A percentile compares a stretch with the other conserved stretches of the same genome.
phyloP scores from a whole-genome alignment of 1,284 basidiomycete genomes.

The Sanghuangporus weigelae region DNA sequence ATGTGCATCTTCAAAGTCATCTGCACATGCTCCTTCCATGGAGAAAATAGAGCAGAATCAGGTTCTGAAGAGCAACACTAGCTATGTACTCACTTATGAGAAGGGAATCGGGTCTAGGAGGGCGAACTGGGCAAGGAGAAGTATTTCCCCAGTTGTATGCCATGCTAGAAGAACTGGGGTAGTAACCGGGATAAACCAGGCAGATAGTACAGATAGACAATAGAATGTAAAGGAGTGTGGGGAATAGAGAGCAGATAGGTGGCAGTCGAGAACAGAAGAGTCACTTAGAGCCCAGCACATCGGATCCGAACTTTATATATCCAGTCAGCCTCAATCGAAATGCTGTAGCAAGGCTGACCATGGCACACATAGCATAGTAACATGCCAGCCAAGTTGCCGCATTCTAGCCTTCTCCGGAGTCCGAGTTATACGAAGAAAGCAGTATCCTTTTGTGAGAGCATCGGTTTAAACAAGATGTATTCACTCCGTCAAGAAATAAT shows the following conservation, averaged over 20 bases:
- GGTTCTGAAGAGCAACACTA: background rate
- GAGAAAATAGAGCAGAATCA: background rate
- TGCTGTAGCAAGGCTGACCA: background rate
- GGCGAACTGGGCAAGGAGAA: background rate
- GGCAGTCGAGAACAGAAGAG: background rate
- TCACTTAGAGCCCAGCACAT: background rate
- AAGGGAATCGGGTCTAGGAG: background rate
- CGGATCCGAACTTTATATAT: background rate
- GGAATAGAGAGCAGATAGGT: background rate
- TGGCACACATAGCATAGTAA: background rate
- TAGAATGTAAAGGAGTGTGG: background rate
- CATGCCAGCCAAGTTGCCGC: background rate
- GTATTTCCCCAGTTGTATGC: background rate
- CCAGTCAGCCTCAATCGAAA: background rate
- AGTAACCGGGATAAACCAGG: background rate
- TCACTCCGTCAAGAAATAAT: too few relatives aligned
- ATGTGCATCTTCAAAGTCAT: conserved; percentile 1
- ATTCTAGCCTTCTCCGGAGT: background rate
- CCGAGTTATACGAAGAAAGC: too few relatives aligned
- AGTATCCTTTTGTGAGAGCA: too few relatives aligned
- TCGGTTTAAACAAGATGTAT: too few relatives aligned
- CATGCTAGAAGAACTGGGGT: background rate
- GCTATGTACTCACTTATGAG: background rate
- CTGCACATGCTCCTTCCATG: background rate
- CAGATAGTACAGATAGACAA: background rate